phyloP scores from a whole-genome alignment of 345 rosid species.

The Moricandia arvensis region DNA sequence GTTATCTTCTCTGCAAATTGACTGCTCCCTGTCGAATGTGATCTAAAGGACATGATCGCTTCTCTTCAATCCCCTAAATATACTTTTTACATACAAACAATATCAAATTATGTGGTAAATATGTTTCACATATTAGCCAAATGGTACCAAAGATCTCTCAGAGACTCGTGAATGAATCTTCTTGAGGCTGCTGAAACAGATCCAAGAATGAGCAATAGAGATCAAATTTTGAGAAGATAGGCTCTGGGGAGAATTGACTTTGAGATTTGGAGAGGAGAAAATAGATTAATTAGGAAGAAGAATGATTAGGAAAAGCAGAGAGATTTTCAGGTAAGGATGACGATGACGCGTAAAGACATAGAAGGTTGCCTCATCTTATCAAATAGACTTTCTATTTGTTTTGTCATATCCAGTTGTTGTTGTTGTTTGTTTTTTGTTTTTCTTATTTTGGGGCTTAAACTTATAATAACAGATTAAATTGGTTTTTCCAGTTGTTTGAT shows the following conservation, averaged over 20 bases:
- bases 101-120: neutral
- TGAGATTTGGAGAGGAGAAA: constrained; percentile 23
- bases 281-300: constrained; percentile 6
- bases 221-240: constrained; percentile 19
- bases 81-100: neutral
- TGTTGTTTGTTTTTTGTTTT: constrained; percentile 18
- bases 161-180: constrained; percentile 13
- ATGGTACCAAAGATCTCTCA: neutral
- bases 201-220: constrained; percentile 1
- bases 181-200: neutral
- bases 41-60: constrained; percentile 35
- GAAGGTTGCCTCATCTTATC: constrained; percentile 23
- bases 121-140: constrained; percentile 21
- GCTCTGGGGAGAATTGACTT: neutral
- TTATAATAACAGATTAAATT: constrained; percentile 9
- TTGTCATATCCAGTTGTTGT: constrained; percentile 17
- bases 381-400: constrained; percentile 30
- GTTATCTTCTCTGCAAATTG: constrained; percentile 52
- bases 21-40: constrained; percentile 24
- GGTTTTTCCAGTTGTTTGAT: neutral
- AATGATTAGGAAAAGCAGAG: constrained; percentile 23
- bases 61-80: neutral
- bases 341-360: constrained; percentile 34
- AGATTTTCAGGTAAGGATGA: constrained; percentile 31
- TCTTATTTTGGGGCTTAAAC: neutral